phyloP scores from a whole-genome alignment of 805 yeast genomes.

The Isabelozyma heimii region DNA sequence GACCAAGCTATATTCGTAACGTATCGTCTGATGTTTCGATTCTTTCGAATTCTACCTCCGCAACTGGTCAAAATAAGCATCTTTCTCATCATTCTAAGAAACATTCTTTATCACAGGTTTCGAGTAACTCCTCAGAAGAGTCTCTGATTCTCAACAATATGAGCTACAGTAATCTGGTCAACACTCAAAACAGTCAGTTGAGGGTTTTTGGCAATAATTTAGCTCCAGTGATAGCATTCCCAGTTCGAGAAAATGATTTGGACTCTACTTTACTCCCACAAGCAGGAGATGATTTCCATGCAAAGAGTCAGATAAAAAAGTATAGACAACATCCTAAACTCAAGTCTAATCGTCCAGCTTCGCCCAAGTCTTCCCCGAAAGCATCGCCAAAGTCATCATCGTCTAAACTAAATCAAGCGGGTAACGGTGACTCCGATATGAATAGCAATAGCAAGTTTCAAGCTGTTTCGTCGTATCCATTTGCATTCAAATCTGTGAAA shows the following conservation, averaged over 20 bases:
- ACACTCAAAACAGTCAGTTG: not conserved
- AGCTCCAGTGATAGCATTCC: not conserved
- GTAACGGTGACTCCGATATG: not conserved
- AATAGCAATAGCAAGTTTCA: not conserved
- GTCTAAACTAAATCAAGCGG: not conserved
- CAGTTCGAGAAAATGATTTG: not conserved
- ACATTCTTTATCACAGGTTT: constrained; percentile 29
- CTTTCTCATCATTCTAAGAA: constrained; percentile 17
- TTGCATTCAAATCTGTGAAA: not conserved
- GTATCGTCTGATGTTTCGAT: constrained; percentile 37
- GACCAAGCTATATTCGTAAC: constrained; percentile 32
- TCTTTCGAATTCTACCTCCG: constrained; percentile 25
- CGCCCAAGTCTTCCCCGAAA: not conserved
- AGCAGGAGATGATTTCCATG: not conserved
- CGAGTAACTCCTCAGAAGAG: constrained; percentile 38
- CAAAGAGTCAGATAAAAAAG: not conserved
- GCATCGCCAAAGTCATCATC: not conserved
- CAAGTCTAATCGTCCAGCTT: not conserved
- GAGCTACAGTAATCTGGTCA: not conserved
- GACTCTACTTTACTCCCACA: not conserved
- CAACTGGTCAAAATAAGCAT: constrained; percentile 9
- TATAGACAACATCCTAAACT: not conserved
- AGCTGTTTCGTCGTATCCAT: not conserved
- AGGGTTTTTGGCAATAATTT: not conserved
- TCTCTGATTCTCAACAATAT: constrained; percentile 10